phyloP scores from a whole-genome alignment of 192 early-diverging fungal genomes.

The Entomortierella parvispora region DNA sequence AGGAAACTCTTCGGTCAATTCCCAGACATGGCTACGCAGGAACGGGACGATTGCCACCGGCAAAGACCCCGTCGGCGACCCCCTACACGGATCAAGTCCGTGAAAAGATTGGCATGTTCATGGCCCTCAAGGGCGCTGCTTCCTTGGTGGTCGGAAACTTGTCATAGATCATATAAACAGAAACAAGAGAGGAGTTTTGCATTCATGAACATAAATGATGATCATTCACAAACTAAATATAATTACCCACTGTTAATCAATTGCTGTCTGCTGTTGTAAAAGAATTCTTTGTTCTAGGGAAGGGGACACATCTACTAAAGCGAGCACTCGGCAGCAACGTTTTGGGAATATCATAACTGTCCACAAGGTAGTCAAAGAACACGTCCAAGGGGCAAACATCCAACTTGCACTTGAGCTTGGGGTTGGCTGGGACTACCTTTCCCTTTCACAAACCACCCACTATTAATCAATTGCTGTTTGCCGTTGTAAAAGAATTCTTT shows the following conservation, averaged over 20 bases:
- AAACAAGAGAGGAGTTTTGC: too few relatives aligned
- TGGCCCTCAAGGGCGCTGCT: conserved; percentile 42
- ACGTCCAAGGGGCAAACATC: conserved; percentile 10
- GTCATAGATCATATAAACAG: not conserved
- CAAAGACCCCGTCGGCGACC: conserved; percentile 5
- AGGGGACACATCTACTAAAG: not conserved
- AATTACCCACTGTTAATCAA: too few relatives aligned
- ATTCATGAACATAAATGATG: too few relatives aligned
- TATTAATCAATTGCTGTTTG: too few relatives aligned
- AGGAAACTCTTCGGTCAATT: conserved; percentile 17
- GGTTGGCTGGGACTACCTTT: conserved; percentile 27
- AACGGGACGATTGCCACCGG: not conserved
- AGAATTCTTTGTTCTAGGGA: too few relatives aligned
- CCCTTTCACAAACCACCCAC: conserved; percentile 72
- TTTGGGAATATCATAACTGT: conserved; percentile 11
- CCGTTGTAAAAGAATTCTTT: too few relatives aligned
- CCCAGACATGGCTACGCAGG: not conserved
- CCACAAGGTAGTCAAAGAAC: conserved; percentile 10
- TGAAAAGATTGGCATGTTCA: conserved; percentile 51
- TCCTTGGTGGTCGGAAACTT: conserved; percentile 39
- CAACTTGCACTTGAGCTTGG: conserved; percentile 4
- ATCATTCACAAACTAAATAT: too few relatives aligned
- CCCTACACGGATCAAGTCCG: conserved; percentile 31
- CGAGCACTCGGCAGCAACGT: conserved; percentile 7
- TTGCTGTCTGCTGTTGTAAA: too few relatives aligned